Percentiles rank a stretch among this genome's conserved stretches.
Conservation (phyloP, 345 rosid species). For the Rhodamnia argentea region DNA sequence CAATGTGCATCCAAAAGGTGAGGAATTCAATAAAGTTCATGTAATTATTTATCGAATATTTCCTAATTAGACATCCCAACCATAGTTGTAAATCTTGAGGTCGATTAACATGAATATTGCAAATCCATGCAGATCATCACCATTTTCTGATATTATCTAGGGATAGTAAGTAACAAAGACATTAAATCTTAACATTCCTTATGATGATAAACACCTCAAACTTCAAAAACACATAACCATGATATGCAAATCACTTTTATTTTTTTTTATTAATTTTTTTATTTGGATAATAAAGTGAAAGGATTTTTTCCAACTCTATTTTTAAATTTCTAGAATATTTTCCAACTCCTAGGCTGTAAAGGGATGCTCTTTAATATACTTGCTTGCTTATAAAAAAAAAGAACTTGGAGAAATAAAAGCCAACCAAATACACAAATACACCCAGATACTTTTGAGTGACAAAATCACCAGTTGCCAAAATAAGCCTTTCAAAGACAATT, state of each 20-base stretch:
- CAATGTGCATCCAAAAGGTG: slow-evolving; percentile 1
- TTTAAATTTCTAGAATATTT: background rate
- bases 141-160: background rate
- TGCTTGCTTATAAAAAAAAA: background rate
- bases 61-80: background rate
- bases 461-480: background rate
- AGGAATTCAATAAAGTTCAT: background rate
- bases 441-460: background rate
- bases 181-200: background rate
- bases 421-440: background rate
- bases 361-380: background rate
- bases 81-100: background rate
- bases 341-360: background rate
- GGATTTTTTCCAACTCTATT: background rate
- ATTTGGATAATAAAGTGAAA: background rate
- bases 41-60: background rate
- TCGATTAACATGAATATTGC: background rate
- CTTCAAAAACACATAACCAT: background rate
- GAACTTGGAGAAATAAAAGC: background rate
- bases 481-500: background rate
- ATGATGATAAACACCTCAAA: background rate
- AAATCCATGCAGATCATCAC: background rate
- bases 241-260: background rate
- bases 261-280: background rate
- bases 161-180: background rate